These are phyloP conservation scores for Trichomonas vaginalis DNA, from an alignment of 208 protist genomes.

Conservation along the genomic window DNA sequence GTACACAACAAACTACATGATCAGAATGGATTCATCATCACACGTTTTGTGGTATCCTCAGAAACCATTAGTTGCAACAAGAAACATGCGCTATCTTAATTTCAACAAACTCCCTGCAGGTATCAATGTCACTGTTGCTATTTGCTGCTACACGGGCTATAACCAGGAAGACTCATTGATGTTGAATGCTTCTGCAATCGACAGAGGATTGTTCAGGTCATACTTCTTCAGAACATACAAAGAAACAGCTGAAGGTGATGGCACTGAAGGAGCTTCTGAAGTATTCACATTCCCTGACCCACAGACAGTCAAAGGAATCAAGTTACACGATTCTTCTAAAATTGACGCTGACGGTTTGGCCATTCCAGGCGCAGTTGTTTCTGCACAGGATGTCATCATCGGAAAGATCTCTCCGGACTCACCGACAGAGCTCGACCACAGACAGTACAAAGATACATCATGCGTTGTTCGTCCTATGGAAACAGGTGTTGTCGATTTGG, in stretches of 20 bases:
- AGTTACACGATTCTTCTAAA: slow-evolving; percentile 67
- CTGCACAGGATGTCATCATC: slow-evolving; percentile 74
- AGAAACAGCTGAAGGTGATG: slow-evolving; percentile 52
- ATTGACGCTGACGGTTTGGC: slow-evolving; percentile 76
- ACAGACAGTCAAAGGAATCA: slow-evolving; percentile 56
- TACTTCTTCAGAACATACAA: slow-evolving; percentile 68
- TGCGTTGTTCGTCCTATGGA: slow-evolving; percentile 32
- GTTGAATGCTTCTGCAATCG: slow-evolving; percentile 75
- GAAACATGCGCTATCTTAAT: slow-evolving; percentile 70
- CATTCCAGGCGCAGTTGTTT: slow-evolving; percentile 51
- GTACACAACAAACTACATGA: slow-evolving; percentile 69
- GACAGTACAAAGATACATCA: slow-evolving; percentile 25
- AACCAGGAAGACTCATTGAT: slow-evolving; percentile 96
- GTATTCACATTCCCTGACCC: slow-evolving; percentile 70
- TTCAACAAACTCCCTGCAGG: slow-evolving; percentile 79
- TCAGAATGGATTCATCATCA: slow-evolving; percentile 72
- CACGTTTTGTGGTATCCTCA: slow-evolving; percentile 83
- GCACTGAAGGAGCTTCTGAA: slow-evolving; percentile 42
- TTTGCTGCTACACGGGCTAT: slow-evolving; percentile 85
- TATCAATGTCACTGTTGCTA: slow-evolving; percentile 76
- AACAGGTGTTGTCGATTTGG: slow-evolving; percentile 64
- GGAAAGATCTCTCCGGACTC: slow-evolving; percentile 49
- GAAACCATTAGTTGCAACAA: slow-evolving; percentile 66
- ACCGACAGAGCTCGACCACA: neutral
- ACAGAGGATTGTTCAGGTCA: slow-evolving; percentile 68